These are phyloP conservation scores for Fusarium robinianum DNA, from an alignment of 2,329 filamentous ascomycete genomes.

Conservation along the genomic window DNA sequence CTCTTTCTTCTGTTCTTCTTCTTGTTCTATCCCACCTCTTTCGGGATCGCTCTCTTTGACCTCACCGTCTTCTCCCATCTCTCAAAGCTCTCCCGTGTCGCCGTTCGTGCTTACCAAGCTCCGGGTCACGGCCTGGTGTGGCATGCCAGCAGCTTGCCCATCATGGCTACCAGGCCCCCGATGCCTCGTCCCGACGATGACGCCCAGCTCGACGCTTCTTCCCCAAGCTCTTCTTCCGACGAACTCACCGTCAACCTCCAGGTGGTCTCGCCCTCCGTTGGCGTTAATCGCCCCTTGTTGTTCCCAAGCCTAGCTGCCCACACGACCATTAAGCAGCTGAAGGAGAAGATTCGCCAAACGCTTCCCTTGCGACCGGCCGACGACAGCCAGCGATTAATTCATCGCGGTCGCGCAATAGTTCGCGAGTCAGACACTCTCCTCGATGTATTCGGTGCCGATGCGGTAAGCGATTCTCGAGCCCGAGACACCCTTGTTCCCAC, in stretches of 20 bases:
- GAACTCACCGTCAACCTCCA: slow-evolving; percentile 57
- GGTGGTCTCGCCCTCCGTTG: slow-evolving; percentile 62
- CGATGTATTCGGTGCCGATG: slow-evolving; percentile 60
- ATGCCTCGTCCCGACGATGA: slow-evolving; percentile 35
- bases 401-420: slow-evolving; percentile 60
- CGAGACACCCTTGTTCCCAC: slow-evolving; percentile 6
- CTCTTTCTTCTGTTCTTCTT: no score
- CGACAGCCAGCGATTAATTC: slow-evolving; percentile 63
- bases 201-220: slow-evolving; percentile 4
- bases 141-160: slow-evolving; percentile 37
- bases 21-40: slow-evolving; percentile 7
- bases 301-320: slow-evolving; percentile 54
- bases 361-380: slow-evolving; percentile 56
- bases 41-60: not conserved
- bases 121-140: slow-evolving; percentile 23
- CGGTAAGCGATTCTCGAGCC: slow-evolving; percentile 45
- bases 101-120: slow-evolving; percentile 13
- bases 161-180: slow-evolving; percentile 48
- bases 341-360: slow-evolving; percentile 59
- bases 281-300: slow-evolving; percentile 54
- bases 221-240: slow-evolving; percentile 32
- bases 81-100: slow-evolving; percentile 12
- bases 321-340: slow-evolving; percentile 61
- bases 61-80: not conserved
- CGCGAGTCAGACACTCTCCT: slow-evolving; percentile 60